phyloP scores from a whole-genome alignment of 2,329 filamentous ascomycete species.

The Rutstroemia sp. region DNA sequence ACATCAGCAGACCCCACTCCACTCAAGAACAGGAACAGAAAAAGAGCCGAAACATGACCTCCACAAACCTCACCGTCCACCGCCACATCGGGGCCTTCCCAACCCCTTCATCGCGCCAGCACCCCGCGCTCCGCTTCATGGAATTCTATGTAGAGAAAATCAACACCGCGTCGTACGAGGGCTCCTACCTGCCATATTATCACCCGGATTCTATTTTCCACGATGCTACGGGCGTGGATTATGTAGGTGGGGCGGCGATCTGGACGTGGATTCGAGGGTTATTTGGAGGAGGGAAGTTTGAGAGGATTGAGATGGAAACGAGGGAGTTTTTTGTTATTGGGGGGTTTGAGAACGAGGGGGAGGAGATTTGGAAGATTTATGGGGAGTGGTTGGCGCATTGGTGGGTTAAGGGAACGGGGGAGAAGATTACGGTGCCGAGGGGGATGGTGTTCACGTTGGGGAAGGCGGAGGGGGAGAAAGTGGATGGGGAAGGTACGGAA shows the following conservation, averaged over 20 bases:
- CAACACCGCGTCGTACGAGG: not conserved
- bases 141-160: not conserved
- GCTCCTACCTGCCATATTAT: slow-evolving; percentile 4
- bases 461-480: slow-evolving; percentile 5
- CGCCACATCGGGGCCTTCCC: not conserved
- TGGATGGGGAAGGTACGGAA: not conserved
- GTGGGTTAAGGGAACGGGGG: slow-evolving; percentile 5
- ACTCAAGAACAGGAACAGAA: no score
- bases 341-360: not conserved
- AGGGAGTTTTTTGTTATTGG: not conserved
- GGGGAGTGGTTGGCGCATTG: slow-evolving; percentile 9
- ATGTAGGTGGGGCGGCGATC: not conserved
- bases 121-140: not conserved
- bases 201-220: not conserved
- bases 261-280: slow-evolving; percentile 7
- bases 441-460: not conserved
- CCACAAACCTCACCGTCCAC: not conserved
- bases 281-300: not conserved
- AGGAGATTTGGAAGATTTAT: slow-evolving; percentile 1
- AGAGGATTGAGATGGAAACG: slow-evolving; percentile 1
- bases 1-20: no score
- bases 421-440: slow-evolving; percentile 7
- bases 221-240: slow-evolving; percentile 5
- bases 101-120: not conserved
- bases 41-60: not conserved